Percentiles rank a stretch among this genome's conserved stretches.
Conservation (phyloP, 805 yeast species). For the Ogataea siamensis region DNA sequence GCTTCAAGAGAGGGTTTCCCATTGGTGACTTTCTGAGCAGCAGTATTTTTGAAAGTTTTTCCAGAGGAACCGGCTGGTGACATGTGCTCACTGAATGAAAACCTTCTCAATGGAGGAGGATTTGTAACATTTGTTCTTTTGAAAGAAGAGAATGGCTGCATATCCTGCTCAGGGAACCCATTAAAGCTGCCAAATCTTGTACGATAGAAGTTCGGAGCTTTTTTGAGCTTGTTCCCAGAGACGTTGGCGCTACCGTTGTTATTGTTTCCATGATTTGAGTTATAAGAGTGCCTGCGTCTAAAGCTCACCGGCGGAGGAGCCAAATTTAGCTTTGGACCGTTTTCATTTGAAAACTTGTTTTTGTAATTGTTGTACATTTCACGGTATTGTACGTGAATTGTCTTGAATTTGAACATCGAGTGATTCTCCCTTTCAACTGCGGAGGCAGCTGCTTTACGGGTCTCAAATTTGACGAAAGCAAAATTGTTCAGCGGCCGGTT, state of each 20-base stretch:
- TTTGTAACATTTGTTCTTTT: conserved; percentile 11
- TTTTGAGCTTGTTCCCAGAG: conserved; percentile 12
- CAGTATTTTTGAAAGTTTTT: conserved; percentile 17
- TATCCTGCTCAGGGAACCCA: conserved; percentile 19
- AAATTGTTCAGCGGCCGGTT: conserved; percentile 52
- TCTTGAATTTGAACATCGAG: conserved; percentile 64
- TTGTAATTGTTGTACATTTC: conserved; percentile 48
- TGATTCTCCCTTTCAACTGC: conserved; percentile 88
- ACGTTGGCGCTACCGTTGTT: conserved; percentile 1
- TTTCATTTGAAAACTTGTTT: conserved; percentile 30
- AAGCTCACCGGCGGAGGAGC: conserved; percentile 85
- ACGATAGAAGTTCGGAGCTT: conserved; percentile 19
- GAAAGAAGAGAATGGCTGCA: conserved; percentile 12
- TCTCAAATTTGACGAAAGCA: conserved; percentile 68
- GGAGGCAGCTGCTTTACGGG: conserved; percentile 74
- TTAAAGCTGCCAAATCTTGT: conserved; percentile 19
- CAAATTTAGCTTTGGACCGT: conserved; percentile 36
- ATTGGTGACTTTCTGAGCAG: too few species aligned
- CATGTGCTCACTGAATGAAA: conserved; percentile 17
- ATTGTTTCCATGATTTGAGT: conserved; percentile 7
- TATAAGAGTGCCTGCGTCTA: conserved; percentile 39
- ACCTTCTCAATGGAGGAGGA: conserved; percentile 20
- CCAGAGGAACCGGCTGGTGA: conserved; percentile 17
- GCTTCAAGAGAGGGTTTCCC: too few species aligned
- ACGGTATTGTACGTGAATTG: conserved; percentile 83